Evolutionary conservation across 495 filamentous ascomycete species (phyloP), one percentile per base, ranked within the genome.

Genomic region (Penicillium fimorum): DNA sequence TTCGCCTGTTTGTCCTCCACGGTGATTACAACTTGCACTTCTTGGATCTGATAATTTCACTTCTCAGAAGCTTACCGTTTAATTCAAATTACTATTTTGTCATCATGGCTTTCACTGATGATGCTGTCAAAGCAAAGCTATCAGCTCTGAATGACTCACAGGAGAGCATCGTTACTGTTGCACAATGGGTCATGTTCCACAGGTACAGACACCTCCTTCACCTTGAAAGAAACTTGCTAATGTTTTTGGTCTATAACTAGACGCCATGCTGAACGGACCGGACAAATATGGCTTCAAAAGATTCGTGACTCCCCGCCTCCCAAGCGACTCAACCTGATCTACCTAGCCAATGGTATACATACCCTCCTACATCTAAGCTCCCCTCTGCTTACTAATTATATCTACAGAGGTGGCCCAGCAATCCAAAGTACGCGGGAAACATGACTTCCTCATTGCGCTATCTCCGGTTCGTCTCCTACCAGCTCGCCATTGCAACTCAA

Each of bases 121-220:
- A 99, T 75, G 86, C 90, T 30, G 90, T 97, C 20, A 83, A 88
- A 61, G 89, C 94, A 47, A 97, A 97, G 81, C 86, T 99, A 27
- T 94, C 92, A 27, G 87, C 90, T 38, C 82, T 99, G 45, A 96
- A 96, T 74, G 94, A 98, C 76, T 91, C 89, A 12, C 92, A 97
- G 68, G 94, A 97, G 62, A 91, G 89, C 74, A 96, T 97, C 63
- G 90, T 95, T 45, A 89, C 90, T 46, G 92, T 95, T 48, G 87
- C 92, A 43, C 92, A 97, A 87, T 99, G 95, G 95, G 89, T 99
- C 54, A 91, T 97, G 88, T 99, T 97, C 70, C 92, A 99, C 75
- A 86, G 91, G 92, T 96, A 88, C 63, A 52, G 59, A 56, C 53
- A 43, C 25, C 22, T 35, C 44, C 17, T 24, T 35, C 45, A 42